phyloP scores from a whole-genome alignment of 768 basidiomycete genomes.

The Russula dissimulans region DNA sequence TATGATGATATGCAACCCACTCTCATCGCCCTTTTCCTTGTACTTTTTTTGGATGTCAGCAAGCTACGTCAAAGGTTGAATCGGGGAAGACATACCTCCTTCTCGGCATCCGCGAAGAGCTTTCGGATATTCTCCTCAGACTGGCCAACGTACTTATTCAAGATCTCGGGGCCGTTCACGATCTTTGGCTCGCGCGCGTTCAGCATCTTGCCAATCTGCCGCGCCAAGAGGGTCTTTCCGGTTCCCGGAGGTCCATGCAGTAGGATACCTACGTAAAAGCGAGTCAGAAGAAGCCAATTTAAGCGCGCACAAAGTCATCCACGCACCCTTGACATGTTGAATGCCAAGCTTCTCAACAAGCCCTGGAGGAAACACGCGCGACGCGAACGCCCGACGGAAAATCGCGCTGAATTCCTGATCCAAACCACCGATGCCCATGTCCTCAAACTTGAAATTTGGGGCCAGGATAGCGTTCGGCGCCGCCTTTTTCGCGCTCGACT shows the following conservation, averaged over 20 bases:
- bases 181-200: slow-evolving; percentile 97
- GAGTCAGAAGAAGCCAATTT: neutral
- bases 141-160: slow-evolving; percentile 95
- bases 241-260: slow-evolving; percentile 96
- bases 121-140: slow-evolving; percentile 98
- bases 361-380: slow-evolving; percentile 95
- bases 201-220: slow-evolving; percentile 98
- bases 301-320: neutral
- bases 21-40: slow-evolving; percentile 95
- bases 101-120: slow-evolving; percentile 96
- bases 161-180: slow-evolving; percentile 95
- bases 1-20: slow-evolving; percentile 97
- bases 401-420: slow-evolving; percentile 93
- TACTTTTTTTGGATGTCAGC: slow-evolving; percentile 43
- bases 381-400: slow-evolving; percentile 97
- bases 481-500: slow-evolving; percentile 86
- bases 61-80: neutral
- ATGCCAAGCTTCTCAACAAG: slow-evolving; percentile 97
- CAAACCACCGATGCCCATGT: slow-evolving; percentile 98
- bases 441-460: slow-evolving; percentile 98
- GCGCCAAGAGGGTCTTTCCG: slow-evolving; percentile 94
- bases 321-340: slow-evolving; percentile 89
- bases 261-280: slow-evolving; percentile 58
- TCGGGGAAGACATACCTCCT: slow-evolving; percentile 52
- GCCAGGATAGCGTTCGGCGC: slow-evolving; percentile 92